phyloP scores from a whole-genome alignment of 805 yeast species.

The Candida tibetensis region DNA sequence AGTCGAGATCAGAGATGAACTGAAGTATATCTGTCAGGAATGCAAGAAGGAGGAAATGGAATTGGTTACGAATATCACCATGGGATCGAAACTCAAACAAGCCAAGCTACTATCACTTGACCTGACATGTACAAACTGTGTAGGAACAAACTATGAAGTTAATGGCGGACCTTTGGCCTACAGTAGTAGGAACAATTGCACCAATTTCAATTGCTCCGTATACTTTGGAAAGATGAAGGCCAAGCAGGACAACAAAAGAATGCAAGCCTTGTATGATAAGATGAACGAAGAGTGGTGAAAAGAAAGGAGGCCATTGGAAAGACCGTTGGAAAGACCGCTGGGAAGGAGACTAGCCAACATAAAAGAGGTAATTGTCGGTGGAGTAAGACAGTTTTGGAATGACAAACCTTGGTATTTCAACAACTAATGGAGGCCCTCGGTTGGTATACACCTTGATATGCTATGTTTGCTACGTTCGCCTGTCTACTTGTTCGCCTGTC shows the following conservation, averaged over 20 bases:
- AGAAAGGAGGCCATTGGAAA: too few species aligned
- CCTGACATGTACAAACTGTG: conserved; percentile 21
- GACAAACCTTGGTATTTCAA: too few species aligned
- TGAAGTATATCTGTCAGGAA: conserved; percentile 15
- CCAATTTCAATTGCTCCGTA: conserved; percentile 62
- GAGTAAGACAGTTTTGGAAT: too few species aligned
- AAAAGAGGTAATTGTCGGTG: too few species aligned
- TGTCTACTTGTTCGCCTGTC: too few species aligned
- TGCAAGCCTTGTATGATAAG: too few species aligned
- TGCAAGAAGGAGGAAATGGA: conserved; percentile 31
- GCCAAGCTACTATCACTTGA: conserved; percentile 9
- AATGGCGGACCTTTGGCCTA: conserved; percentile 11
- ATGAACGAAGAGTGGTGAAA: too few species aligned
- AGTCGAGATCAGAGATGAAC: conserved; percentile 6
- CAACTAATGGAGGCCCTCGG: too few species aligned
- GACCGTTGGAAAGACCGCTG: too few species aligned
- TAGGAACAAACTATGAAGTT: conserved; percentile 13
- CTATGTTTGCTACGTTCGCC: too few species aligned
- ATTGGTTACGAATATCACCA: conserved; percentile 30
- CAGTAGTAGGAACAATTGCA: conserved; percentile 35
- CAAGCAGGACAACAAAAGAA: conserved; percentile 13
- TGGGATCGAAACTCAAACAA: conserved; percentile 16
- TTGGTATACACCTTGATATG: too few species aligned
- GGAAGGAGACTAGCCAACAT: too few species aligned
- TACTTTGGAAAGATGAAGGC: conserved; percentile 54